phyloP scores from a whole-genome alignment of 331 rosid genomes.

The Cydonia oblonga region DNA sequence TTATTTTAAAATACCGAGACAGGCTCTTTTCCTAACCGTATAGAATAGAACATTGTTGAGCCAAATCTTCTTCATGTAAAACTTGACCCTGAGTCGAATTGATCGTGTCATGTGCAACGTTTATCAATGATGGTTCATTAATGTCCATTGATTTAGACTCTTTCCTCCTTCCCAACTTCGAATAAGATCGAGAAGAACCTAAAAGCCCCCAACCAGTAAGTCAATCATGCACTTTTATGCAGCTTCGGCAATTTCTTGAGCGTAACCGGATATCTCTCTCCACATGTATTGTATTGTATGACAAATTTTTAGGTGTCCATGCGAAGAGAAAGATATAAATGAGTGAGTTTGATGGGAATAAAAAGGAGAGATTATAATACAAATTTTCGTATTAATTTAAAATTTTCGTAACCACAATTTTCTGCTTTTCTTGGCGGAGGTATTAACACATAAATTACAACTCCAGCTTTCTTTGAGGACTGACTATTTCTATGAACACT shows the following conservation, averaged over 20 bases:
- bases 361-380: background rate
- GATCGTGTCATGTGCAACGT: no score
- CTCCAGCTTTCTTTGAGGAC: slow-evolving; percentile 4
- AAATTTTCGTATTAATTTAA: background rate
- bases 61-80: no score
- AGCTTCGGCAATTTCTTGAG: background rate
- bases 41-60: no score
- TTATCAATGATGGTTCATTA: no score
- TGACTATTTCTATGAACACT: slow-evolving; percentile 19
- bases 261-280: background rate
- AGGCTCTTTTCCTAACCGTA: no score
- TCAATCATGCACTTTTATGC: no score
- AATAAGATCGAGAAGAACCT: no score
- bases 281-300: background rate
- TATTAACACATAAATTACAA: slow-evolving; percentile 10
- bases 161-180: no score
- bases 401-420: background rate
- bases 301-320: background rate
- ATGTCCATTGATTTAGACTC: no score
- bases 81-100: no score
- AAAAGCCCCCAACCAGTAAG: no score
- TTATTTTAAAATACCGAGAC: no score
- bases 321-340: background rate
- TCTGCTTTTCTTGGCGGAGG: background rate
- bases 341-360: background rate